Evolutionary conservation across 768 basidiomycete genomes (phyloP).

Genomic region (Mycena belliarum): DNA sequence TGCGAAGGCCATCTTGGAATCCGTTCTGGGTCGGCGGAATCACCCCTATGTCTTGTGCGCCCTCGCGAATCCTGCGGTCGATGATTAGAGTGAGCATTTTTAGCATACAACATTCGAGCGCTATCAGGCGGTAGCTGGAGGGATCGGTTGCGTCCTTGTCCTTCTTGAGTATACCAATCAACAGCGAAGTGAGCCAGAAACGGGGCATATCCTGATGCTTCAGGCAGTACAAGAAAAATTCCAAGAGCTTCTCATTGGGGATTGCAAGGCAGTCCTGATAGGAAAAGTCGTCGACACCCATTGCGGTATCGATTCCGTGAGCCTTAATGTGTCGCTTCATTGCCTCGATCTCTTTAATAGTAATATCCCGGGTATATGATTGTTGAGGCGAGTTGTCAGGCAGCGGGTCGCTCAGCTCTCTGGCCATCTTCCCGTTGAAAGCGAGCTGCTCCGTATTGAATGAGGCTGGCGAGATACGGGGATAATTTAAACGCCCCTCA

Average conservation of each 20-base stretch:
- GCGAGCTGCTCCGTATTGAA: not conserved
- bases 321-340: not conserved
- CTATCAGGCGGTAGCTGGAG: not conserved
- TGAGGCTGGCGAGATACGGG: not conserved
- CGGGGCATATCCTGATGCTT: not conserved
- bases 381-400: not conserved
- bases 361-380: not conserved
- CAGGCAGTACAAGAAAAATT: not conserved
- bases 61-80: no score
- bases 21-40: no score
- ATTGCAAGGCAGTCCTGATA: not conserved
- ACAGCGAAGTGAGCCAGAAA: not conserved
- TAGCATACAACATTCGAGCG: not conserved
- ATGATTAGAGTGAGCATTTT: no score
- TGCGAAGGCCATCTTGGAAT: no score
- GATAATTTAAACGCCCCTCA: not conserved
- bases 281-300: not conserved
- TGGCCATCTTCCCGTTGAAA: not conserved
- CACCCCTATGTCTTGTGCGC: no score
- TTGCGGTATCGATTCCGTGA: not conserved
- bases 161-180: not conserved
- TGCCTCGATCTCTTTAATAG: not conserved
- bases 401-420: not conserved
- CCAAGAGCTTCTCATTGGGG: not conserved
- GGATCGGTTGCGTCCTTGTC: not conserved